These are phyloP conservation scores for Fusarium illudens DNA, from an alignment of 2,329 filamentous ascomycete genomes.

Conservation along the genomic window DNA sequence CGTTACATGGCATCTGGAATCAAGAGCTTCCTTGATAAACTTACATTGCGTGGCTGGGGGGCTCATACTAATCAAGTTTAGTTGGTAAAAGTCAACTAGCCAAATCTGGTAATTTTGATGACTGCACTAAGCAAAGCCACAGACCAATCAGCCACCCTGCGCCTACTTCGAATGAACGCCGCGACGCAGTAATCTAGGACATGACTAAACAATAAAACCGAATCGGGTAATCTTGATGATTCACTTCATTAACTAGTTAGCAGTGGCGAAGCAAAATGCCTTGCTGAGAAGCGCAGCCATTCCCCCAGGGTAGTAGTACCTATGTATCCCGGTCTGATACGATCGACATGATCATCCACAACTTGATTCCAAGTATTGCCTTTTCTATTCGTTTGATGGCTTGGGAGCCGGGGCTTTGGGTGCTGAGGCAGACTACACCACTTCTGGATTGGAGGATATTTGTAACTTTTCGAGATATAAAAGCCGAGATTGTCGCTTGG, in stretches of 20 bases:
- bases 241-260: not conserved
- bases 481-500: not conserved
- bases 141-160: not conserved
- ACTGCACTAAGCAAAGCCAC: not conserved
- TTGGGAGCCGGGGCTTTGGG: not conserved
- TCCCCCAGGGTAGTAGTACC: not conserved
- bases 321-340: not conserved
- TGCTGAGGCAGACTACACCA: not conserved
- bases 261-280: not conserved
- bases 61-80: not conserved
- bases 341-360: not conserved
- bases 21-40: not conserved
- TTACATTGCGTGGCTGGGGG: not conserved
- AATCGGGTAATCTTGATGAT: not conserved
- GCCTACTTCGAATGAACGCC: not conserved
- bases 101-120: not conserved
- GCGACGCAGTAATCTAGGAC: not conserved
- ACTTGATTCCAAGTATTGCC: not conserved
- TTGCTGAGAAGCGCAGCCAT: not conserved
- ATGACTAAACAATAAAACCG: not conserved
- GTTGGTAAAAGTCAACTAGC: not conserved
- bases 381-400: not conserved
- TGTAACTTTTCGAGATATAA: not conserved
- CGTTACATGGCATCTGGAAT: not conserved
- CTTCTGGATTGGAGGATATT: not conserved